Conservation (phyloP, 768 basidiomycete species). For the Antrodiella citrinella region DNA sequence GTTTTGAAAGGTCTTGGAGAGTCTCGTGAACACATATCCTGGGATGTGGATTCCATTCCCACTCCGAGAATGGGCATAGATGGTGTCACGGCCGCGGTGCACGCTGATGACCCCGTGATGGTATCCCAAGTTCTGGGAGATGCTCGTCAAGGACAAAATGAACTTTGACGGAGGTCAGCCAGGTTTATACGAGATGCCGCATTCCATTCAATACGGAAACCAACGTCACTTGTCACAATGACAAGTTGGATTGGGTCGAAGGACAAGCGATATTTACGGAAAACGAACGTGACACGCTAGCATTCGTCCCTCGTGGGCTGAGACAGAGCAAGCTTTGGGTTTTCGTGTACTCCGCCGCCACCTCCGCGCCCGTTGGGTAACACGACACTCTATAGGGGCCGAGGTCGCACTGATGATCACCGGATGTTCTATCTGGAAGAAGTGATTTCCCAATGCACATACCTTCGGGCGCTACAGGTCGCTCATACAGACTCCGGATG, state of each 20-base stretch:
- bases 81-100: conserved; percentile 43
- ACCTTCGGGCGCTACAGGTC: too few relatives aligned
- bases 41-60: conserved; percentile 27
- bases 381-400: background rate
- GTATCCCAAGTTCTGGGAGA: conserved; percentile 57
- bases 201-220: conserved; percentile 32
- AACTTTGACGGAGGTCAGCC: conserved; percentile 43
- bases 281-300: background rate
- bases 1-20: too few relatives aligned
- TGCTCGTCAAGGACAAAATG: conserved; percentile 31
- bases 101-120: conserved; percentile 37
- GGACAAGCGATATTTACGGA: conserved; percentile 13
- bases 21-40: too few relatives aligned
- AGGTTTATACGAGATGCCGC: conserved; percentile 32
- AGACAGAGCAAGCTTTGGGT: background rate
- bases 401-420: conserved; percentile 1
- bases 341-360: background rate
- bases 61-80: conserved; percentile 43
- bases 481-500: background rate
- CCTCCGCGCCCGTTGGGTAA: background rate
- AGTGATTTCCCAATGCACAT: background rate
- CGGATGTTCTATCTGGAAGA: background rate
- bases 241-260: conserved; percentile 13
- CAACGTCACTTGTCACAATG: too few relatives aligned
- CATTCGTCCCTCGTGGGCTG: background rate